These are phyloP conservation scores for Cercospora nicotianae DNA, from an alignment of 2,329 filamentous ascomycete species.

Conservation along the genomic window DNA sequence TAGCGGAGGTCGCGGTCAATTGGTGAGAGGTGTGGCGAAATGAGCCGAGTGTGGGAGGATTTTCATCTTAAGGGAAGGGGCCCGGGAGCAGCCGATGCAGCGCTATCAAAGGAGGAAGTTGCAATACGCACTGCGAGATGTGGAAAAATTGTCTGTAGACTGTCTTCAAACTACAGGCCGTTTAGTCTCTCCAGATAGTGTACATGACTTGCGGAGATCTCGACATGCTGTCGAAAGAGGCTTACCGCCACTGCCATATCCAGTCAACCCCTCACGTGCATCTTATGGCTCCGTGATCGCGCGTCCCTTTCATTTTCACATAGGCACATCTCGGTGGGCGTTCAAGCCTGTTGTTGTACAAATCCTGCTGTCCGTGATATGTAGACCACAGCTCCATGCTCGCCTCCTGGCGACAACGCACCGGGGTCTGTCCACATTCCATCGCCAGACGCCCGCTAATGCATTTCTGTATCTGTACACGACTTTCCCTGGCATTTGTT, in stretches of 20 bases:
- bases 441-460: background rate
- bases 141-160: background rate
- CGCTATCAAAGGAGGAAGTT: background rate
- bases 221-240: background rate
- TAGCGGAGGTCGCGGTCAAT: background rate
- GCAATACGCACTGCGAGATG: background rate
- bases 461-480: constrained; percentile 12
- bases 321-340: background rate
- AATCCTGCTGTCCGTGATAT: background rate
- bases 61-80: background rate
- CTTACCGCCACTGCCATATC: background rate
- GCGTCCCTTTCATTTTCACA: background rate
- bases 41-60: background rate
- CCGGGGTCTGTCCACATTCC: background rate
- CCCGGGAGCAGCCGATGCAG: background rate
- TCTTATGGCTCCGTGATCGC: background rate
- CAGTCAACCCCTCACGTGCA: background rate
- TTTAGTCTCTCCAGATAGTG: background rate
- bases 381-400: background rate
- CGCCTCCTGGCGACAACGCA: background rate
- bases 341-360: background rate
- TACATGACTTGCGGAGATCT: background rate
- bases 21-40: background rate
- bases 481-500: background rate
- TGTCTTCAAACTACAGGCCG: background rate